A percentile compares a stretch with the other conserved stretches of the same genome.
These are phyloP conservation scores for Aspergillus pseudoviridinutans DNA, from an alignment of 2,329 filamentous ascomycete species.

Conservation along the genomic window DNA sequence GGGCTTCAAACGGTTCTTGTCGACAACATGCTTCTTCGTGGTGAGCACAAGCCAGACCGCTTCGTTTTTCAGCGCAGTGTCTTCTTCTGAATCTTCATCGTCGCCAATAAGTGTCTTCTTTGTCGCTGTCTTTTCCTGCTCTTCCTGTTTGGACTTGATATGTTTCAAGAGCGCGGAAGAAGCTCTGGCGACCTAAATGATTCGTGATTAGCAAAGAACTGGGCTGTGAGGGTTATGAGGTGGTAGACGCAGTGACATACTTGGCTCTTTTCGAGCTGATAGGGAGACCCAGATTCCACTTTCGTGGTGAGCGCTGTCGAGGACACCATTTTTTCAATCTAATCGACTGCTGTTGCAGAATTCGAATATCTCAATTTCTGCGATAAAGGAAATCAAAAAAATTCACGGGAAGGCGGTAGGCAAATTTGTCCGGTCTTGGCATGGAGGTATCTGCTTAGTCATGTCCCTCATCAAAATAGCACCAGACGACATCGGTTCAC, in stretches of 20 bases:
- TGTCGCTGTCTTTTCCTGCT: slow-evolving; percentile 45
- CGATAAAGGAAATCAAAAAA: slow-evolving; percentile 33
- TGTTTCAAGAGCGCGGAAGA: slow-evolving; percentile 57
- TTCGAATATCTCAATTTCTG: slow-evolving; percentile 25
- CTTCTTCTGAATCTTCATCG: slow-evolving; percentile 43
- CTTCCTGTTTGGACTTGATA: slow-evolving; percentile 49
- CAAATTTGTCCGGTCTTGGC: slow-evolving; percentile 28
- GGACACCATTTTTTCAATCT: slow-evolving; percentile 34
- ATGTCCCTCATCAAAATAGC: background rate
- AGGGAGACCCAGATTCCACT: slow-evolving; percentile 41
- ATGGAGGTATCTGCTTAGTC: slow-evolving; percentile 1
- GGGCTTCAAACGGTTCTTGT: slow-evolving; percentile 77
- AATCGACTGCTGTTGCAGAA: slow-evolving; percentile 14
- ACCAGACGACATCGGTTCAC: background rate
- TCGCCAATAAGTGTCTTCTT: slow-evolving; percentile 54
- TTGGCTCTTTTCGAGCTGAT: slow-evolving; percentile 47
- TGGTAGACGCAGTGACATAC: slow-evolving; percentile 24
- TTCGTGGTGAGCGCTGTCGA: slow-evolving; percentile 41
- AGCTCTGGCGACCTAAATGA: slow-evolving; percentile 53
- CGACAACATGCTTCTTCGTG: slow-evolving; percentile 64
- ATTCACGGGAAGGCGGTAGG: slow-evolving; percentile 36
- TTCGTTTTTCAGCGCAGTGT: slow-evolving; percentile 44
- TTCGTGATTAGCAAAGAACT: slow-evolving; percentile 11
- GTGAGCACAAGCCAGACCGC: slow-evolving; percentile 60
- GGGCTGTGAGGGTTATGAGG: background rate